phyloP scores from a whole-genome alignment of 768 basidiomycete species.

The Rhizopogon sp. region DNA sequence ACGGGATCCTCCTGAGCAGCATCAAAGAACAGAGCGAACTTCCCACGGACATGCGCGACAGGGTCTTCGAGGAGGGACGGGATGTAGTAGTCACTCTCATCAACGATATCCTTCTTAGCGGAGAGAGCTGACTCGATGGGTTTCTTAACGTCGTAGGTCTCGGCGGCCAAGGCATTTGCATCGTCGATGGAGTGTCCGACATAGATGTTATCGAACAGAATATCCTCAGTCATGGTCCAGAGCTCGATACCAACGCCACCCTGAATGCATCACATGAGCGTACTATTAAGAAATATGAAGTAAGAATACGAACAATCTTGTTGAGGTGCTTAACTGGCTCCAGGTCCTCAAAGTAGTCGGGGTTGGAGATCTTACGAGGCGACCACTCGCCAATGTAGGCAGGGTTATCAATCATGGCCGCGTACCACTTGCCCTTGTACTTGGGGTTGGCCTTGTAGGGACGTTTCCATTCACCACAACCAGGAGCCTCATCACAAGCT shows the following conservation, averaged over 20 bases:
- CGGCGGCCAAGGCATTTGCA: constrained; percentile 75
- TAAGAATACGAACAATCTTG: constrained; percentile 62
- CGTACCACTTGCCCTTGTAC: constrained; percentile 98
- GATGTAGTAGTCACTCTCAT: constrained; percentile 36
- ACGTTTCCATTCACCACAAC: constrained; percentile 93
- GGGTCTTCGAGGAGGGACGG: constrained; percentile 63
- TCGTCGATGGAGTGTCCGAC: constrained; percentile 85
- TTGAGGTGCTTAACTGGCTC: constrained; percentile 76
- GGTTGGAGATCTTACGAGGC: constrained; percentile 88
- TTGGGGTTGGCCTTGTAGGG: constrained; percentile 87
- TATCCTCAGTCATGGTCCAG: constrained; percentile 99
- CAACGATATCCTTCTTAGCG: constrained; percentile 38
- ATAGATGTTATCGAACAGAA: constrained; percentile 92
- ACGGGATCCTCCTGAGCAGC: constrained; percentile 72
- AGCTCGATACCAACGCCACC: constrained; percentile 96
- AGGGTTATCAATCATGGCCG: constrained; percentile 95
- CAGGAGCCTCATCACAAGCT: constrained; percentile 82
- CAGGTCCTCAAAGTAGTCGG: constrained; percentile 84
- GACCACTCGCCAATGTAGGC: constrained; percentile 95
- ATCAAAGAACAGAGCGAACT: constrained; percentile 77
- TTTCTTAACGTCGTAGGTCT: constrained; percentile 93
- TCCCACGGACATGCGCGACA: constrained; percentile 48
- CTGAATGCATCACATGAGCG: constrained; percentile 28
- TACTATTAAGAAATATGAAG: neutral
- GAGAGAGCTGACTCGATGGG: constrained; percentile 63